Evolutionary conservation across 2,329 filamentous ascomycete genomes (phyloP).

Genomic region (Penicillium vulpinum): DNA sequence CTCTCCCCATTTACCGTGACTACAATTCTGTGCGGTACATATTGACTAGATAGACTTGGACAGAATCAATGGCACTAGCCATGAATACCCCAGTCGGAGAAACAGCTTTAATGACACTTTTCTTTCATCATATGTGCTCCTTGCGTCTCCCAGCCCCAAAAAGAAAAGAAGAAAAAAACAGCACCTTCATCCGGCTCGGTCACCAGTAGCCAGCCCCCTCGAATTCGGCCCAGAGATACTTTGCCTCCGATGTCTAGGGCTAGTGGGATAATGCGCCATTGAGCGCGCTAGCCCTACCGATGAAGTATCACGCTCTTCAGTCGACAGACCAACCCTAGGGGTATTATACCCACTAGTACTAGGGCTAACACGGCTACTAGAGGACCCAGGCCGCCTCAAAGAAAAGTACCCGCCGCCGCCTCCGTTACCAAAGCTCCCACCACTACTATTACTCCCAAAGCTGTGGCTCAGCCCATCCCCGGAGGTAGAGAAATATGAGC

Average conservation of each 20-base stretch:
- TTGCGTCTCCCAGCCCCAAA: background rate
- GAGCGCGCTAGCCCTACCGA: constrained; percentile 16
- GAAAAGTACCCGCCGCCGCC: constrained; percentile 26
- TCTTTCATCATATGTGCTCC: background rate
- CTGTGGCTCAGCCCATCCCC: constrained; percentile 12
- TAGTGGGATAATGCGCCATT: constrained; percentile 29
- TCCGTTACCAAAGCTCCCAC: background rate
- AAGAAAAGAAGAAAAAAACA: background rate
- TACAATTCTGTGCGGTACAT: constrained; percentile 9
- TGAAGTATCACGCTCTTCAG: constrained; percentile 23
- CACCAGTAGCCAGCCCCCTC: constrained; percentile 4
- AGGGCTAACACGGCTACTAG: constrained; percentile 13
- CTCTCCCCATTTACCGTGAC: background rate
- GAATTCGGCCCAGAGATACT: constrained; percentile 27
- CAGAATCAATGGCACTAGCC: background rate
- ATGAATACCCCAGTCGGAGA: background rate
- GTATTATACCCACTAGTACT: constrained; percentile 23
- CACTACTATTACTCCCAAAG: constrained; percentile 4
- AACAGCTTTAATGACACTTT: background rate
- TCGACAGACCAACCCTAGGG: constrained; percentile 14
- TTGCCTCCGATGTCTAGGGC: constrained; percentile 26
- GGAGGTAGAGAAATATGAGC: constrained; percentile 10
- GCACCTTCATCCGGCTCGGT: constrained; percentile 2
- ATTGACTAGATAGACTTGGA: constrained; percentile 14
- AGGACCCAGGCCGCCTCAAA: constrained; percentile 15